Evolutionary conservation across 78 protist genomes (phyloP), one percentile per base, ranked within the genome.

Genomic region (Planoprotostelium fungivorum): DNA sequence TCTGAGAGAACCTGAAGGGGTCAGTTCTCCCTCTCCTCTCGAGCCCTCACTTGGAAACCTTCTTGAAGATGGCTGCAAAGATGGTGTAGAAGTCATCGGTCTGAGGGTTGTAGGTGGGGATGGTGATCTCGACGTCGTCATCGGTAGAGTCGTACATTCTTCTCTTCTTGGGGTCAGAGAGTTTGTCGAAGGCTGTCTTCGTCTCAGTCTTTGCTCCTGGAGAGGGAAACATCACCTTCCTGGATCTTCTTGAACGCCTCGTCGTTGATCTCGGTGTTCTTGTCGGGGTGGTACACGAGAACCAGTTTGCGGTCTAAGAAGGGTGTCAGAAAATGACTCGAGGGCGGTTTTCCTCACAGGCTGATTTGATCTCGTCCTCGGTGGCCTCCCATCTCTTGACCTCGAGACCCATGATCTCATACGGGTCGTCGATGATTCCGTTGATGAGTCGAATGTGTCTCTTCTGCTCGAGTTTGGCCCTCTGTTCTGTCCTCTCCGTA

Each of bases 221-320:
- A 25, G 5, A 25, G 87, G 87, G 37, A 85, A 25, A 16, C 16
- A 86, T 85, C 0, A 86, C 36, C 92, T 85, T 87, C 89, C 38
- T 89, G 92, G 34, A 97, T 39, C 34, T 86, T 16, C 90, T 96
- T 96, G 94, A 95, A 95, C 34, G 91, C 88, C 83, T 91, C 95
- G 38, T 96, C 99, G 36, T 37, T 88, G 34, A 89, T 92, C 84
- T 90, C 95, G 34, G 86, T 89, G 84, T 90, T 89, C 91, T 95
- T 95, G 90, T 97, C 97, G 35, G 98, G 98, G 91, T 97, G 98
- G 38, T 94, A 91, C 63, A 39, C 63, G n/a, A 97, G 86, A 34
- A 92, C 94, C 92, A 92, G 83, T 86, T 90, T 84, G 86, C 88
- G 83, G 92, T 92, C 86, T 51, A 31, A 29, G 23, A 34, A 1